These are phyloP conservation scores for Aspergillus transmontanensis DNA, from an alignment of 2,329 filamentous ascomycete species.

Conservation along the genomic window DNA sequence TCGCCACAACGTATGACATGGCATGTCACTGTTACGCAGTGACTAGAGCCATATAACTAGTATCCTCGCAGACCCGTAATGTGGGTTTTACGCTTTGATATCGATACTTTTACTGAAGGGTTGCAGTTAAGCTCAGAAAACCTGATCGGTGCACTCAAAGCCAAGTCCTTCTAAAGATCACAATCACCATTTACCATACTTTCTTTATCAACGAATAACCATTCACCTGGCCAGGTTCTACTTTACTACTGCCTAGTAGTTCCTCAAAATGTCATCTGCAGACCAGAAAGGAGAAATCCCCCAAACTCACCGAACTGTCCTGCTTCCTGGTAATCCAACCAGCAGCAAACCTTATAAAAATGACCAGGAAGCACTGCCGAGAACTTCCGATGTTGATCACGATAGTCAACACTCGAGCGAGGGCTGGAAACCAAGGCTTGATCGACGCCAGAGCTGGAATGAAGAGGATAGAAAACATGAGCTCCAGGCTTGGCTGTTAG, in stretches of 20 bases:
- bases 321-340: slow-evolving; percentile 8
- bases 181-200: neutral
- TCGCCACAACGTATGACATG: neutral
- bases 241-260: neutral
- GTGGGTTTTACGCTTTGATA: neutral
- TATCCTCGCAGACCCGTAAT: neutral
- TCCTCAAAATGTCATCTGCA: neutral
- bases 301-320: slow-evolving; percentile 11
- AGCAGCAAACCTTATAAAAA: neutral
- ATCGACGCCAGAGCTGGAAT: slow-evolving; percentile 40
- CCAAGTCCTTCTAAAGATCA: neutral
- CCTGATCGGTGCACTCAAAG: neutral
- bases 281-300: neutral
- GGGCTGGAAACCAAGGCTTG: slow-evolving; percentile 32
- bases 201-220: no score
- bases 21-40: neutral
- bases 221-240: neutral
- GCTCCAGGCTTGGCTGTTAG: slow-evolving; percentile 45
- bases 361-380: neutral
- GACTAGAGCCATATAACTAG: neutral
- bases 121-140: neutral
- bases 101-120: neutral
- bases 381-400: neutral
- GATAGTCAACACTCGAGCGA: slow-evolving; percentile 11
- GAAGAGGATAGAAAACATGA: slow-evolving; percentile 61